Percentiles rank a stretch among this genome's conserved stretches.
phyloP scores from a whole-genome alignment of 805 yeast genomes.

The Yamadazyma tumulicola region DNA sequence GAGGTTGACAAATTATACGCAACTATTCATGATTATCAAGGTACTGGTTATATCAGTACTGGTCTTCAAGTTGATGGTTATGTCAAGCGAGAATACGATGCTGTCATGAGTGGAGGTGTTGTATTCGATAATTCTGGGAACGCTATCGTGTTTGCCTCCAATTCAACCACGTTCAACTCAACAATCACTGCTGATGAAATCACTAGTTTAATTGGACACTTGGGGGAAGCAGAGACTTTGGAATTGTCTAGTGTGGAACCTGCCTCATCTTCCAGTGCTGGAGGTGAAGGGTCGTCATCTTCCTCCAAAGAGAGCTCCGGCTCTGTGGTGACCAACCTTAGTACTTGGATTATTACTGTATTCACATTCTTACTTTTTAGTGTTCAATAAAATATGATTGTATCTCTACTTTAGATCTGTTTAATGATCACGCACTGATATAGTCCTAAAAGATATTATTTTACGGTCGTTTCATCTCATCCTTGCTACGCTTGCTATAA shows the following conservation, averaged over 20 bases:
- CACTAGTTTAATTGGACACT: slow-evolving; percentile 40
- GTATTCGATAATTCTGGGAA: slow-evolving; percentile 60
- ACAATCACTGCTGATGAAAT: slow-evolving; percentile 45
- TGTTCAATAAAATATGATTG: background rate
- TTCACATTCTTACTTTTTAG: slow-evolving; percentile 4
- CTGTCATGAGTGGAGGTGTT: slow-evolving; percentile 68
- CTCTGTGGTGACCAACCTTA: slow-evolving; percentile 4
- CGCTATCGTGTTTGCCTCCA: slow-evolving; percentile 58
- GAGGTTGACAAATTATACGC: slow-evolving; percentile 48
- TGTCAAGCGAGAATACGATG: slow-evolving; percentile 48
- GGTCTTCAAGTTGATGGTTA: slow-evolving; percentile 60
- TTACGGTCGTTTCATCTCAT: no score
- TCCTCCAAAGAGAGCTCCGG: slow-evolving; percentile 20
- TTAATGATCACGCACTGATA: no score
- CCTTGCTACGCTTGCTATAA: no score
- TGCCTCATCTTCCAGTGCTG: slow-evolving; percentile 2
- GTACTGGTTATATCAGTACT: slow-evolving; percentile 55
- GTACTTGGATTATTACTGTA: slow-evolving; percentile 4
- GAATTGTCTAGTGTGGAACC: slow-evolving; percentile 20
- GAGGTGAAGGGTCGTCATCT: slow-evolving; percentile 16
- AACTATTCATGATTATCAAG: slow-evolving; percentile 75
- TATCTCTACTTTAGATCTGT: background rate
- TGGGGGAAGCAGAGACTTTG: slow-evolving; percentile 26
- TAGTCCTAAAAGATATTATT: no score
- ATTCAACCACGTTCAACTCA: slow-evolving; percentile 46